These are phyloP conservation scores for Colletotrichum sp. DNA, from an alignment of 2,329 filamentous ascomycete species.

Conservation along the genomic window DNA sequence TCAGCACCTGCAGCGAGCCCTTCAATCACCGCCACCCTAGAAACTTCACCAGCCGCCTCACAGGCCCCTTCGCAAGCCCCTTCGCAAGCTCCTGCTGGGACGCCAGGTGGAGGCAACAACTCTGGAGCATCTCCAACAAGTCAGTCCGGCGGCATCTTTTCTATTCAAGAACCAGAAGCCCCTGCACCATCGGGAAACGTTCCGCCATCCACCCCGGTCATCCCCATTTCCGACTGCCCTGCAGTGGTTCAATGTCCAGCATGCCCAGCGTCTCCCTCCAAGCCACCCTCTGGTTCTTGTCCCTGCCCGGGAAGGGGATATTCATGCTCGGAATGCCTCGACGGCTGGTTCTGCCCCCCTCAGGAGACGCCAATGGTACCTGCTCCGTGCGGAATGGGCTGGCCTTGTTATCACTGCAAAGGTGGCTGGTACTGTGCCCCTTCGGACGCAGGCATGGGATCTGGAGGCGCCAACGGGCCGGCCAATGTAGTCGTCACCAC, in stretches of 20 bases:
- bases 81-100: background rate
- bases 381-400: conserved; percentile 32
- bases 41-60: background rate
- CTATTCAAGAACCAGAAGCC: background rate
- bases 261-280: conserved; percentile 17
- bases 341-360: conserved; percentile 37
- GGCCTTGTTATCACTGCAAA: conserved; percentile 35
- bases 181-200: background rate
- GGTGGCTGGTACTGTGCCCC: conserved; percentile 33
- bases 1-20: background rate
- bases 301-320: conserved; percentile 31
- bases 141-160: background rate
- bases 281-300: background rate
- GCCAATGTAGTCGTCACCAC: background rate
- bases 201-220: conserved; percentile 1
- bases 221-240: conserved; percentile 13
- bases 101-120: background rate
- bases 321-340: conserved; percentile 31
- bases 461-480: background rate
- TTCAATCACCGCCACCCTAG: background rate
- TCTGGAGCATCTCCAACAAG: background rate
- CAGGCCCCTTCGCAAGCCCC: background rate
- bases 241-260: conserved; percentile 22
- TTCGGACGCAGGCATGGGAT: background rate
- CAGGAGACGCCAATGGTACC: conserved; percentile 33